These are phyloP conservation scores for Medakamo hakoo DNA, from an alignment of 139 green algal genomes.

Conservation along the genomic window DNA sequence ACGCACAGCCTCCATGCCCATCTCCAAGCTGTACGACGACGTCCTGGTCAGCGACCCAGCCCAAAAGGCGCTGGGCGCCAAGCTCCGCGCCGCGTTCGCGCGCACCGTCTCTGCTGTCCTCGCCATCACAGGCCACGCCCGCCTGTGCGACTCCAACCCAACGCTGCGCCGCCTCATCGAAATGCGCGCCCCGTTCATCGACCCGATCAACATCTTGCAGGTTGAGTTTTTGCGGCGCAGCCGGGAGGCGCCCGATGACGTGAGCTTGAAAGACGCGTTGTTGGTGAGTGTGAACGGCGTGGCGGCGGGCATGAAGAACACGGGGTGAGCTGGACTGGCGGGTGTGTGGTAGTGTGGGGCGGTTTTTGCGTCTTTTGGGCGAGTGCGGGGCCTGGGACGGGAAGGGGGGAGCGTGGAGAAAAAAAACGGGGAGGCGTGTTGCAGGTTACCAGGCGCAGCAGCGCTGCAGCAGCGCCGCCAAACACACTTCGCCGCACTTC, in stretches of 20 bases:
- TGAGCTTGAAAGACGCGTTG: constrained; percentile 47
- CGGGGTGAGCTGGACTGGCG: constrained; percentile 36
- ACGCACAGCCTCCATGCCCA: constrained; percentile 80
- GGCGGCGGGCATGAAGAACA: constrained; percentile 91
- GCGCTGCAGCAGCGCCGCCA: too few species aligned
- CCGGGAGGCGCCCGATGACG: constrained; percentile 35
- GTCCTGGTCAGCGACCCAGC: constrained; percentile 15
- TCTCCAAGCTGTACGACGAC: constrained; percentile 51
- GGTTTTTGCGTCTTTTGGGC: too few species aligned
- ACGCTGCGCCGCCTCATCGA: constrained; percentile 53
- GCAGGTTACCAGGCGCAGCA: too few species aligned
- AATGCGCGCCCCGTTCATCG: constrained; percentile 79
- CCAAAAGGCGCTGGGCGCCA: constrained; percentile 38
- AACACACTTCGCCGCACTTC: too few species aligned
- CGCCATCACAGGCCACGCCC: constrained; percentile 45
- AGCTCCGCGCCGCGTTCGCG: constrained; percentile 35
- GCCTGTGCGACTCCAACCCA: constrained; percentile 56
- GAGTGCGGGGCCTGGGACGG: background rate
- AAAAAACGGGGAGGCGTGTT: too few species aligned
- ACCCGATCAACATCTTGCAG: constrained; percentile 83
- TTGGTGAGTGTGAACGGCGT: constrained; percentile 94
- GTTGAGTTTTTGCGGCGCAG: constrained; percentile 60
- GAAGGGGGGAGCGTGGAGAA: background rate
- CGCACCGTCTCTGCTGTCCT: constrained; percentile 28
- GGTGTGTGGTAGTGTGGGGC: background rate